Evolutionary conservation across 352 stramenopile genomes (phyloP).

Genomic region (Globisporangium irregulare): DNA sequence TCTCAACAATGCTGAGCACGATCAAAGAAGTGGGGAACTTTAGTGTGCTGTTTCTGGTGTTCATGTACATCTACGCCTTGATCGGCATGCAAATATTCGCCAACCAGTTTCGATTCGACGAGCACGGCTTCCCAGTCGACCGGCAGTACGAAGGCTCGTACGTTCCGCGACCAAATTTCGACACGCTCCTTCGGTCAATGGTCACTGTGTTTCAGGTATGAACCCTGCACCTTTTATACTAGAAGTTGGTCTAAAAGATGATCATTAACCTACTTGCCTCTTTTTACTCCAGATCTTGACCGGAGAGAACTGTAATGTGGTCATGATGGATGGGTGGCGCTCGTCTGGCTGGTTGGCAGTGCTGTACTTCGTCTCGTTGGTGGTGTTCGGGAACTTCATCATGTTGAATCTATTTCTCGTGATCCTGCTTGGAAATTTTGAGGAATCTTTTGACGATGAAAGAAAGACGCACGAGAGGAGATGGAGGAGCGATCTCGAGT

Average conservation of each 20-base stretch:
- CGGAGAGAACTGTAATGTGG: constrained; percentile 91
- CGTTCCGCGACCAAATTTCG: constrained; percentile 62
- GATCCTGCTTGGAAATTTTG: constrained; percentile 90
- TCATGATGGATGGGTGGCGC: constrained; percentile 89
- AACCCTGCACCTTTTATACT: not conserved
- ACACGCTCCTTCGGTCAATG: constrained; percentile 64
- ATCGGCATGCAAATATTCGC: constrained; percentile 93
- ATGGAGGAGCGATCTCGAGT: constrained; percentile 33
- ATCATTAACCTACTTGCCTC: not conserved
- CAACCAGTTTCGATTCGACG: constrained; percentile 90
- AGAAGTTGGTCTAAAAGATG: not conserved
- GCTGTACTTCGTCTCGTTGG: constrained; percentile 81
- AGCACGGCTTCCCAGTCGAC: constrained; percentile 43
- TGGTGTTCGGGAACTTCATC: constrained; percentile 89
- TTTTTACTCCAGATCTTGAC: constrained; percentile 77
- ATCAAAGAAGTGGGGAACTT: constrained; percentile 92
- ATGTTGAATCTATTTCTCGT: constrained; percentile 92
- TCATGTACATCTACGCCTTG: constrained; percentile 93
- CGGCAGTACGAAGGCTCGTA: constrained; percentile 27
- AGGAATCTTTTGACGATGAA: constrained; percentile 61
- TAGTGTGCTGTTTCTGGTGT: constrained; percentile 88
- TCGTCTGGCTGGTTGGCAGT: constrained; percentile 49
- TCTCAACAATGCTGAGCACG: constrained; percentile 89
- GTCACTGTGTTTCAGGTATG: constrained; percentile 69
- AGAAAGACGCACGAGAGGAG: constrained; percentile 34